Conservation (phyloP, 2,329 filamentous ascomycete genomes). For the Penicillium sp. region DNA sequence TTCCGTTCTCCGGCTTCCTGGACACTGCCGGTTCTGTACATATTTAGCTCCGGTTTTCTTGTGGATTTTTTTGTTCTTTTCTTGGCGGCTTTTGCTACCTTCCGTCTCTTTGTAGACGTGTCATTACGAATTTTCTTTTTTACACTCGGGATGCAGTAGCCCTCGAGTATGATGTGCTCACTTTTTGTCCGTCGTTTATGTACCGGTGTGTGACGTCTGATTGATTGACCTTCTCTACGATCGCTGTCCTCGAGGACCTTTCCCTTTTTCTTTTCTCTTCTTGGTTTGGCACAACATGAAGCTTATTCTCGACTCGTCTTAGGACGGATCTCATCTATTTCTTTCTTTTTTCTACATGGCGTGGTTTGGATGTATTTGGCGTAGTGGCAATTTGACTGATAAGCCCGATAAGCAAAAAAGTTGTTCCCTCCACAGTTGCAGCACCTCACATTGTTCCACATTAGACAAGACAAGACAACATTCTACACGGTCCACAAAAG, state of each 20-base stretch:
- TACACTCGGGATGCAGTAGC: constrained; percentile 25
- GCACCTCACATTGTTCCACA: not conserved
- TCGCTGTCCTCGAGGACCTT: constrained; percentile 17
- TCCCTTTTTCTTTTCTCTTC: constrained; percentile 14
- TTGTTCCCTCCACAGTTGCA: constrained; percentile 1
- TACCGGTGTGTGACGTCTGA: constrained; percentile 26
- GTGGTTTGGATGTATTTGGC: constrained; percentile 2
- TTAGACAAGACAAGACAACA: not conserved
- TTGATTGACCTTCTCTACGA: constrained; percentile 25
- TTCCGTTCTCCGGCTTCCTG: constrained; percentile 5
- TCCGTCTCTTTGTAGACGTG: constrained; percentile 18
- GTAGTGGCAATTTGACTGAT: constrained; percentile 17
- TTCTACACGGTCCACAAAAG: not conserved
- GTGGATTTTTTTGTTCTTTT: constrained; percentile 19
- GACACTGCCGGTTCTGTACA: constrained; percentile 21
- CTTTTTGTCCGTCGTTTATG: constrained; percentile 36
- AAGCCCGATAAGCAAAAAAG: constrained; percentile 18
- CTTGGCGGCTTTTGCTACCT: constrained; percentile 15
- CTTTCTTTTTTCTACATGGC: not conserved
- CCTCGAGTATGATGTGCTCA: constrained; percentile 33
- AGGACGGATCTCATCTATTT: constrained; percentile 1
- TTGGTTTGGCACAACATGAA: constrained; percentile 11
- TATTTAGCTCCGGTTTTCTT: constrained; percentile 19
- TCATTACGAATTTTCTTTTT: constrained; percentile 35
- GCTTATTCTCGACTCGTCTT: constrained; percentile 6